phyloP scores from a whole-genome alignment of 2,329 filamentous ascomycete genomes.

The Nectriaceae sp. region DNA sequence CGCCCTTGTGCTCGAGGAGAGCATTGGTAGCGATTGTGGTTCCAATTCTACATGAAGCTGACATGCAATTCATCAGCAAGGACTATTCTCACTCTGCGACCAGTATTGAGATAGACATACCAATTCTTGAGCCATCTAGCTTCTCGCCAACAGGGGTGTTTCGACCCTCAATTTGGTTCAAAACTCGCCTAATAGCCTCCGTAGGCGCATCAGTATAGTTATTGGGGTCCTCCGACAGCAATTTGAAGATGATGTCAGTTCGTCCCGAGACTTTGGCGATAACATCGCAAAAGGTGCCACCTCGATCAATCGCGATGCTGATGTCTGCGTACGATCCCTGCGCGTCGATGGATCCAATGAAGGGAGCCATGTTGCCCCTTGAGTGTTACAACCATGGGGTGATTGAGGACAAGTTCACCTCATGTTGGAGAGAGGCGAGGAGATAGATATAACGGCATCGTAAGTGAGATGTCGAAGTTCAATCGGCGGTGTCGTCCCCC shows the following conservation, averaged over 20 bases:
- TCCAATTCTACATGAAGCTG: constrained; percentile 71
- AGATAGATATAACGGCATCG: too few relatives aligned
- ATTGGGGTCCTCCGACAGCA: constrained; percentile 71
- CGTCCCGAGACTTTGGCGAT: constrained; percentile 64
- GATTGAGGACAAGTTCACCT: too few relatives aligned
- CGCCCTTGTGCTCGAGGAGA: constrained; percentile 71
- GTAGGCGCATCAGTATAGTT: constrained; percentile 73
- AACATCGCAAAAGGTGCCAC: constrained; percentile 76
- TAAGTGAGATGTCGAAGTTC: too few relatives aligned
- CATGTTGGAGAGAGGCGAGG: too few relatives aligned
- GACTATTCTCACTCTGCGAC: not conserved
- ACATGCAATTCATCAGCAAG: constrained; percentile 34
- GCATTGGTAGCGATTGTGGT: constrained; percentile 78
- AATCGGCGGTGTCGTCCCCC: too few relatives aligned
- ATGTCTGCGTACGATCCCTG: constrained; percentile 18
- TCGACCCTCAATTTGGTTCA: constrained; percentile 57
- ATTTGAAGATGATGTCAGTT: constrained; percentile 71
- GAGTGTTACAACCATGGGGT: not conserved
- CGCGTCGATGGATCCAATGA: not conserved
- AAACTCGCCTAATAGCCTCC: constrained; percentile 68
- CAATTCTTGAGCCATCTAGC: constrained; percentile 35
- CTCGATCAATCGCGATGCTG: constrained; percentile 51
- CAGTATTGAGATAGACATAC: constrained; percentile 13
- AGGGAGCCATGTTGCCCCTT: not conserved
- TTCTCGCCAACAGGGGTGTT: constrained; percentile 49